Conservation (phyloP, 768 basidiomycete species). For the Suillus luteus region DNA sequence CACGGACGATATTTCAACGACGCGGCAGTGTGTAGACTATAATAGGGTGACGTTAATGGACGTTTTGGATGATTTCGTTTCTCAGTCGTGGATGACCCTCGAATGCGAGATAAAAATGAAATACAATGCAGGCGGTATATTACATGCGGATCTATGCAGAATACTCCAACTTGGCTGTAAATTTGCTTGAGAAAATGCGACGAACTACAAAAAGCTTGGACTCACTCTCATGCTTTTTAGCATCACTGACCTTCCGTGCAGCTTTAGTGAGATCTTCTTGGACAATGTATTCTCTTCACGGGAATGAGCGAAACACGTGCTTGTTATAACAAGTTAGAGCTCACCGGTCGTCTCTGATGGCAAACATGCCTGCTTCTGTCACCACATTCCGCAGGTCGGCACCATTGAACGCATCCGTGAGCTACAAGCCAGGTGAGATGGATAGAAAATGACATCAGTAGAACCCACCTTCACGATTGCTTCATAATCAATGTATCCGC, state of each 20-base stretch:
- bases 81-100: background rate
- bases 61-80: slow-evolving; percentile 7
- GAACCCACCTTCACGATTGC: slow-evolving; percentile 87
- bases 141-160: slow-evolving; percentile 37
- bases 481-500: slow-evolving; percentile 95
- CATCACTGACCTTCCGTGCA: slow-evolving; percentile 91
- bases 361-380: slow-evolving; percentile 98
- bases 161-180: slow-evolving; percentile 46
- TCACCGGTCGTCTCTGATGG: slow-evolving; percentile 92
- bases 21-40: slow-evolving; percentile 11
- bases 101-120: slow-evolving; percentile 9
- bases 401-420: slow-evolving; percentile 93
- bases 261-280: slow-evolving; percentile 98
- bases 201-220: slow-evolving; percentile 14
- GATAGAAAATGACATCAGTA: background rate
- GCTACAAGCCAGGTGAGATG: slow-evolving; percentile 40
- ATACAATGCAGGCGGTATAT: slow-evolving; percentile 23
- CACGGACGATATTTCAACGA: slow-evolving; percentile 3
- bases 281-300: slow-evolving; percentile 74
- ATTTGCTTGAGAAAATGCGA: slow-evolving; percentile 10
- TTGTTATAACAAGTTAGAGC: slow-evolving; percentile 21
- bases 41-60: slow-evolving; percentile 15
- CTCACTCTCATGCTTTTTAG: slow-evolving; percentile 97
- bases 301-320: slow-evolving; percentile 10
- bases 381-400: slow-evolving; percentile 95